Base-by-base conservation (phyloP, 768 basidiomycete species). In the Myochromella boudieri region DNA sequence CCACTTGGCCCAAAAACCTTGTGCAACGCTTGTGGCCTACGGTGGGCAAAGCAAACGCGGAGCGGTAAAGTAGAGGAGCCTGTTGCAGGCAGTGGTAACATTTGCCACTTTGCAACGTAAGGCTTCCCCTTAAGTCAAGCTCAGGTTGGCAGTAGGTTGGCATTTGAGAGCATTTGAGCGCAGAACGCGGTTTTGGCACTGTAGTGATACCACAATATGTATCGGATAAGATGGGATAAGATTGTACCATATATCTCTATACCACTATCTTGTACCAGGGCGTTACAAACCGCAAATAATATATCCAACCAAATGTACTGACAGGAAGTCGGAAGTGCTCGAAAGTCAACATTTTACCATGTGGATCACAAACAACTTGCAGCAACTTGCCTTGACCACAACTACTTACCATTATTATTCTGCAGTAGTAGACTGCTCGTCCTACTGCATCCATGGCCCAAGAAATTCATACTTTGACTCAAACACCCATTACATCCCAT, bases 1-100 rank as follows among this genome's bases (percentile, higher is more conserved):
- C 95, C 95, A 1, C 76, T 81, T 44, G 95, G 95, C 27, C 93
- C 95, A 1, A 99, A 97, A 70, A 97, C 95, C n/a, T 69, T 97
- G 4, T 97, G 95, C 73, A 97, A 97, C 66, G 94, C 94, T 2
- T 97, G 95, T 55, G 95, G 95, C 20, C 68, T 98, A 31, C 78
- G 94, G 44, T 95, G 92, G 91, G 94, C 94, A 22, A 95, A 97
- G 51, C 73, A 74, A 54, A 67, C 68, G 56, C 66, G 53, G 6
- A 44, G 27, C 3, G 53, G 72, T 25, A 74, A 67, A 53, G 57
- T 48, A 10, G 72, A 75, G 39, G 71, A 75, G 31, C 52, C 66
- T 8, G 40, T 44, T 34, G n/a, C n/a, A n/a, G n/a, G n/a, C n/a
- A n/a, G n/a, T n/a, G n/a, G n/a, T n/a, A n/a, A n/a, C n/a, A n/a